A percentile compares a stretch with the other conserved stretches of the same genome.
phyloP scores from a whole-genome alignment of 2,329 filamentous ascomycete species.

The Ophiocordyceps camponoti-leonardi region DNA sequence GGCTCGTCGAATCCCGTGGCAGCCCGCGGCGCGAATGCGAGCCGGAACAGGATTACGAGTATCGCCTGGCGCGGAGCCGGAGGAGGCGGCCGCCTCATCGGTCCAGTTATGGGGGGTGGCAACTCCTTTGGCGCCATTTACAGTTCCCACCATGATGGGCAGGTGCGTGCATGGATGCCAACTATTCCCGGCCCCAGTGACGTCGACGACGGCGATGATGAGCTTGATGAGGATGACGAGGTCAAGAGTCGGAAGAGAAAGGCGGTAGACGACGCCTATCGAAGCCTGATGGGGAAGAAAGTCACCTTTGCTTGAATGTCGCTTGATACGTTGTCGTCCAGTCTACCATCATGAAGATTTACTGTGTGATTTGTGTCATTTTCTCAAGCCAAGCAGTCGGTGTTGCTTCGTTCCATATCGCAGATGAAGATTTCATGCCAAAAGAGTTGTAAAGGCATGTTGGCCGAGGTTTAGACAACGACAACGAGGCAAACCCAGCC shows the following conservation, averaged over 20 bases:
- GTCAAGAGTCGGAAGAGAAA: conserved; percentile 49
- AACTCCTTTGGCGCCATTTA: conserved; percentile 44
- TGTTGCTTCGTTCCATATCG: background rate
- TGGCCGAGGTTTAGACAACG: conserved; percentile 29
- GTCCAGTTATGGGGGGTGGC: conserved; percentile 41
- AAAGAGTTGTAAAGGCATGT: background rate
- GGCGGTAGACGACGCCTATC: conserved; percentile 64
- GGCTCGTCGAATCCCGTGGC: conserved; percentile 30
- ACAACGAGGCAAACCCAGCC: conserved; percentile 81
- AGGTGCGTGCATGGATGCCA: conserved; percentile 65
- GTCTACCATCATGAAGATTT: background rate
- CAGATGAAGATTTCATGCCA: background rate
- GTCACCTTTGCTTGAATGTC: conserved; percentile 38
- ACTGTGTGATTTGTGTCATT: background rate
- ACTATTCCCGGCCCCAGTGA: conserved; percentile 31
- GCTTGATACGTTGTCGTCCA: background rate
- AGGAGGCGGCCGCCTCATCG: conserved; percentile 39
- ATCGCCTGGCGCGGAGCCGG: conserved; percentile 54
- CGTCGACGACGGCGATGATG: conserved; percentile 28
- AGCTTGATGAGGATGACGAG: conserved; percentile 23
- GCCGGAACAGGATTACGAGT: conserved; percentile 52
- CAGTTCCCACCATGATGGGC: conserved; percentile 70
- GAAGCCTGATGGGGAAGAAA: conserved; percentile 54
- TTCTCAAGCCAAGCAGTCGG: background rate
- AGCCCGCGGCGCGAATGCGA: conserved; percentile 29